Evolutionary conservation across 495 filamentous ascomycete genomes (phyloP).

Genomic region (Tuber indicum): DNA sequence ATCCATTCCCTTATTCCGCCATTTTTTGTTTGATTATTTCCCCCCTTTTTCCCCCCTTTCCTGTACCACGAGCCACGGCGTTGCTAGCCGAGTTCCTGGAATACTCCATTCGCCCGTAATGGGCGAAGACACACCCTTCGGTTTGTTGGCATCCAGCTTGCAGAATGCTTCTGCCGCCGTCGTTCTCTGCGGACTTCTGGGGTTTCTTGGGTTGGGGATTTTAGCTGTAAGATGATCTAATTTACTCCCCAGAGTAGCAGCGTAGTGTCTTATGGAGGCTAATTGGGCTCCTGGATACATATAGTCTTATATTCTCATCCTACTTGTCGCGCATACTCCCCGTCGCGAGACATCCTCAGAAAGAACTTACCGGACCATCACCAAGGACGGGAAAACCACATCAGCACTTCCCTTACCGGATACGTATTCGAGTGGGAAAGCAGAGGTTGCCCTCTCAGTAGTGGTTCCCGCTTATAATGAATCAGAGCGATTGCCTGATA

Average conservation of each 20-base stretch:
- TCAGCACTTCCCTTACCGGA: slow-evolving; percentile 57
- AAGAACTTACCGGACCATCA: slow-evolving; percentile 73
- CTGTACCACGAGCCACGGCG: slow-evolving; percentile 8
- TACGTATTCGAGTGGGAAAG: slow-evolving; percentile 43
- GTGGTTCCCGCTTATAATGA: slow-evolving; percentile 97
- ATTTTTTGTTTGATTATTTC: background rate
- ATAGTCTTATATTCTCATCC: slow-evolving; percentile 65
- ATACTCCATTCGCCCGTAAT: slow-evolving; percentile 32
- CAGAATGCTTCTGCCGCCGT: slow-evolving; percentile 14
- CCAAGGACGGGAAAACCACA: slow-evolving; percentile 57
- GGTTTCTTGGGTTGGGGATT: slow-evolving; percentile 17
- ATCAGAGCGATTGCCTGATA: slow-evolving; percentile 67
- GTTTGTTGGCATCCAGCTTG: slow-evolving; percentile 10
- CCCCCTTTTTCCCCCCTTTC: background rate
- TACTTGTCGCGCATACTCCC: slow-evolving; percentile 71
- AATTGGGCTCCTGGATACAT: background rate
- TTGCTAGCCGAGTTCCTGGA: slow-evolving; percentile 14
- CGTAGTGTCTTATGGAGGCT: background rate
- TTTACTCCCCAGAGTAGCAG: background rate
- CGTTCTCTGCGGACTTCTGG: slow-evolving; percentile 14
- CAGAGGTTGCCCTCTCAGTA: slow-evolving; percentile 69
- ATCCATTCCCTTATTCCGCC: slow-evolving; percentile 9
- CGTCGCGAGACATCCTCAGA: slow-evolving; percentile 69
- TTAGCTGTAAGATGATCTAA: slow-evolving; percentile 16
- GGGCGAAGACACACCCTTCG: slow-evolving; percentile 25